A percentile compares a stretch with the other conserved stretches of the same genome.
phyloP scores from a whole-genome alignment of 345 rosid genomes.

The Clarkia xantiana region DNA sequence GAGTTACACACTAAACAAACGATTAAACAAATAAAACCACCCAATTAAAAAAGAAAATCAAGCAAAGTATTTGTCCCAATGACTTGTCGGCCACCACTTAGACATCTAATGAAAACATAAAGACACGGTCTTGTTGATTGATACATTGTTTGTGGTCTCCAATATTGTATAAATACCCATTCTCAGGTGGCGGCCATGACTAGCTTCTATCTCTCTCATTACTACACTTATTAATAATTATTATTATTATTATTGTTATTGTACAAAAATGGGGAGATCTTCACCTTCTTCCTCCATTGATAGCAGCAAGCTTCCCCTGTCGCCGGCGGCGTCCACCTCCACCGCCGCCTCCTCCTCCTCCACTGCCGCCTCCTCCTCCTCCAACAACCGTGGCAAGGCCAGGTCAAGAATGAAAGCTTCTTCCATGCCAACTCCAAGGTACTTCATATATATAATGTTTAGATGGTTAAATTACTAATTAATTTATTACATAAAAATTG shows the following conservation, averaged over 20 bases:
- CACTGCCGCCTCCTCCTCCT: background rate
- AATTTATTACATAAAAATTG: no score
- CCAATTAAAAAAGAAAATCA: background rate
- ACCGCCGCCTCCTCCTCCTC: conserved; percentile 6
- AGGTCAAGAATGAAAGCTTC: background rate
- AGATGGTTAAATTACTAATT: no score
- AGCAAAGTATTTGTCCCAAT: conserved; percentile 10
- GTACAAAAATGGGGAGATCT: conserved; percentile 7
- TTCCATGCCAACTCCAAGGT: no score
- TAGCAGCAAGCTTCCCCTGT: conserved; percentile 7
- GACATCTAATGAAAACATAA: conserved; percentile 12
- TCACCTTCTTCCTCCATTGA: conserved; percentile 20
- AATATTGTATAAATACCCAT: background rate
- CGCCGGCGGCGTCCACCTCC: background rate
- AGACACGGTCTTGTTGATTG: conserved; percentile 1
- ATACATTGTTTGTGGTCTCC: background rate
- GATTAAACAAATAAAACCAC: background rate
- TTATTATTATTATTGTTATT: no score
- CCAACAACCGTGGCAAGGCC: conserved; percentile 1
- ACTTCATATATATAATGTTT: no score
- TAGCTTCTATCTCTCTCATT: no score
- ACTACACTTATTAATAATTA: no score
- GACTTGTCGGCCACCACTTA: conserved; percentile 22
- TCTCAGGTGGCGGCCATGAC: background rate
- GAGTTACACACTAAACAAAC: no score